phyloP scores from a whole-genome alignment of 768 basidiomycete species.

The Amanita jacksonii region DNA sequence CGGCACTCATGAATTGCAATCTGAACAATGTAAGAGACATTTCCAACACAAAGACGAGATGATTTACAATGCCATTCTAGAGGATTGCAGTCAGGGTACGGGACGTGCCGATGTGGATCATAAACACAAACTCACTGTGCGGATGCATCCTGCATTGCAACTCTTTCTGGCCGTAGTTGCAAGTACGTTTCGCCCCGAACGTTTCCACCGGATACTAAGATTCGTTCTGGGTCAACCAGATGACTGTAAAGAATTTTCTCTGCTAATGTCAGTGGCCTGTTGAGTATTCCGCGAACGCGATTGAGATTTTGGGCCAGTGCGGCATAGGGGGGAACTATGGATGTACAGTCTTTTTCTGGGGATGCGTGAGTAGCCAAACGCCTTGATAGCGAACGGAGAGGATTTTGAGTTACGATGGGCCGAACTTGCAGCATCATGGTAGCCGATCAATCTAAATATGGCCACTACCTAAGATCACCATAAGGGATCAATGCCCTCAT shows the following conservation, averaged over 20 bases:
- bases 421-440: background rate
- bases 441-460: background rate
- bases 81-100: slow-evolving; percentile 6
- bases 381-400: slow-evolving; percentile 22
- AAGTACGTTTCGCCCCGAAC: slow-evolving; percentile 84
- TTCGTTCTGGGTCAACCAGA: slow-evolving; percentile 68
- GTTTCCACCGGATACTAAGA: slow-evolving; percentile 51
- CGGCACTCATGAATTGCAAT: slow-evolving; percentile 97
- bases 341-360: slow-evolving; percentile 33
- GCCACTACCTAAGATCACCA: slow-evolving; percentile 40
- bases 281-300: slow-evolving; percentile 57
- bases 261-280: slow-evolving; percentile 82
- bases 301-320: slow-evolving; percentile 61
- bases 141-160: slow-evolving; percentile 95
- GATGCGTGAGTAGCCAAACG: slow-evolving; percentile 30
- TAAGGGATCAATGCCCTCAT: slow-evolving; percentile 34
- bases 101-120: slow-evolving; percentile 8
- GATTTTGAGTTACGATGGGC: slow-evolving; percentile 1
- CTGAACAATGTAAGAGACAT: slow-evolving; percentile 31
- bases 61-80: slow-evolving; percentile 78
- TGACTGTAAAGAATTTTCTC: slow-evolving; percentile 98
- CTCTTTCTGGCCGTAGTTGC: slow-evolving; percentile 84
- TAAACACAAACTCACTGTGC: slow-evolving; percentile 69
- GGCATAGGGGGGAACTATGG: slow-evolving; percentile 83
- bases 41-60: slow-evolving; percentile 7